These are phyloP conservation scores for Solanum paucissectum DNA, from an alignment of 257 asterid genomes.

Conservation along the genomic window DNA sequence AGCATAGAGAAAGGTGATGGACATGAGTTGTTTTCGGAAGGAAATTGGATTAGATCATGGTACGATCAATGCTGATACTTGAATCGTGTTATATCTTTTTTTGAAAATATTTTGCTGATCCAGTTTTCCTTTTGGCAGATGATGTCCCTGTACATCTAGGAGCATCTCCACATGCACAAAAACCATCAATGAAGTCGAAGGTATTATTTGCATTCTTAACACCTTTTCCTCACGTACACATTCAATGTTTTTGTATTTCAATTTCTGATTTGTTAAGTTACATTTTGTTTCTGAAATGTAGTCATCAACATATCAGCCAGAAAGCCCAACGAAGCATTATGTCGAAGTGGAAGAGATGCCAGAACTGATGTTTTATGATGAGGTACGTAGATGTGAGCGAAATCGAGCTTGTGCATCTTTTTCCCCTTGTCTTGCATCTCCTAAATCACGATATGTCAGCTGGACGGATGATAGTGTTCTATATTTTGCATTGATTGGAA, in stretches of 20 bases:
- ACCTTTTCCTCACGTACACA: neutral
- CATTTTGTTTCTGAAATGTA: conserved; percentile 7
- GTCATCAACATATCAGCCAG: conserved; percentile 8
- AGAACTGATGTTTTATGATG: conserved; percentile 6
- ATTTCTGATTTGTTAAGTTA: neutral
- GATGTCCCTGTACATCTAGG: neutral
- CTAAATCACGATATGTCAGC: conserved; percentile 28
- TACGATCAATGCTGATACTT: neutral
- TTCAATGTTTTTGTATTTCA: neutral
- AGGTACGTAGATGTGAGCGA: neutral
- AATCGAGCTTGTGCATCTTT: neutral
- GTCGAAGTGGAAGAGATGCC: conserved; percentile 41
- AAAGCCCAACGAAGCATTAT: conserved; percentile 20
- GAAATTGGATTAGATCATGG: conserved; percentile 54
- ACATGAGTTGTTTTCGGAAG: conserved; percentile 43
- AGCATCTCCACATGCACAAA: conserved; percentile 19
- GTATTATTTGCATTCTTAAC: neutral
- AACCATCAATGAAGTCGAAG: conserved; percentile 8
- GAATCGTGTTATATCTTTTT: neutral
- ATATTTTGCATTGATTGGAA: conserved; percentile 28
- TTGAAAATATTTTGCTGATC: neutral
- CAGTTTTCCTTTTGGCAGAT: neutral
- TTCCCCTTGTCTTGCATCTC: conserved; percentile 38
- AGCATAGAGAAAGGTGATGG: conserved; percentile 38
- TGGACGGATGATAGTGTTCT: conserved; percentile 29